Base-by-base conservation (phyloP, 1,139 yeast species). In the Candida neerlandica region DNA sequence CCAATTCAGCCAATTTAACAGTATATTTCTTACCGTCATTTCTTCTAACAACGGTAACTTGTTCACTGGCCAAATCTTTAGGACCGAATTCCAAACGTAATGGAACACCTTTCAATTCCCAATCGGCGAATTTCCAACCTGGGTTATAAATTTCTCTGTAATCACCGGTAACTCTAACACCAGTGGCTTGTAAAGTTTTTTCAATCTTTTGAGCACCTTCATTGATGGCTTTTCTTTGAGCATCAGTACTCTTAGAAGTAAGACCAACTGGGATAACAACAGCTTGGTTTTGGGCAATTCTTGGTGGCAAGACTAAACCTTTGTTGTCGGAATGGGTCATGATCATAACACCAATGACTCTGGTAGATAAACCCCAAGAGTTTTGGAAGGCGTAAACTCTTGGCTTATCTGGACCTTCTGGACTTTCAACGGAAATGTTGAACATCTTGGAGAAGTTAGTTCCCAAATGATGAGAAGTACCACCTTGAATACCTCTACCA, bases 401-500 rank as follows among this genome's bases (percentile, higher is more conserved):
- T 66, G 95, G 95, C 68, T 88, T 86, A 55, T 89, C 96, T 16
- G 89, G 69, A 47, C 92, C 95, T 54, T 87, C 89, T 58, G 99
- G 99, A 70, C 89, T 88, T 75, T 95, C 99, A 44, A 95, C 99
- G 39, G 87, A 77, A 58, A 95, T 89, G 75, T 90, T 88, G 75
- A 95, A 95, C 99, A 95, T 95, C 76, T 91, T 92, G 59, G 98
- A 92, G 78, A 95, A 95, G 81, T 95, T 95, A 70, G 91, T 96
- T 58, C 99, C 99, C 67, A 95, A 79, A 68, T 92, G 95, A 75
- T 95, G 99, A 41, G 98, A 91, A 40, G 99, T 95, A 56, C 91
- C 99, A 73, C 98, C 99, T 77, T 95, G 99, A 62, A 95, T 94
- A 80, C 98, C 99, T 79, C 99, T 89, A 64, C 99, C 99, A 53